Conservation (phyloP, 1,139 yeast species). For the Kluyveromyces sp. region DNA sequence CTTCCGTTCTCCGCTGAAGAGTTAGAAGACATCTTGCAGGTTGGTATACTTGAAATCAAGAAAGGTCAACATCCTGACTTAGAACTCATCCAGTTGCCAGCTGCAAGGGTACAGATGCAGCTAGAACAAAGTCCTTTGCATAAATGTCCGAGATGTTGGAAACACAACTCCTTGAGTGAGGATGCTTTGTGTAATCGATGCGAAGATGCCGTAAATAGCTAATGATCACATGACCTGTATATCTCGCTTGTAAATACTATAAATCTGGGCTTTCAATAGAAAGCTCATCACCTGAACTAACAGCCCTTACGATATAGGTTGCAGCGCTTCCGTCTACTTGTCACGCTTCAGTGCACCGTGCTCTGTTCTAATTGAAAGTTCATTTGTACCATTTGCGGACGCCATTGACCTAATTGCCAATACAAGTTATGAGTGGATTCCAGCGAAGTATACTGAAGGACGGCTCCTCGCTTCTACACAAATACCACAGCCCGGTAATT, state of each 20-base stretch:
- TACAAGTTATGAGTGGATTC: too few relatives aligned
- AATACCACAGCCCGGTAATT: neutral
- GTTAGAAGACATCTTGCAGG: constrained; percentile 55
- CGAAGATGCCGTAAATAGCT: constrained; percentile 35
- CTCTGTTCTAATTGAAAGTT: neutral
- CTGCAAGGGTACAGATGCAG: constrained; percentile 10
- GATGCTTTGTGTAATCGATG: constrained; percentile 65
- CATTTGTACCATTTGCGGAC: too few relatives aligned
- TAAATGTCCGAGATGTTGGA: constrained; percentile 96
- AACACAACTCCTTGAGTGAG: constrained; percentile 47
- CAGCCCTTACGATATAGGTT: too few relatives aligned
- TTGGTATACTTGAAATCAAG: constrained; percentile 43
- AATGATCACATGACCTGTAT: constrained; percentile 7
- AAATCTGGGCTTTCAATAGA: neutral
- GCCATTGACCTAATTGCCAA: too few relatives aligned
- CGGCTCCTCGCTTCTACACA: neutral
- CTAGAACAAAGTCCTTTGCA: constrained; percentile 16
- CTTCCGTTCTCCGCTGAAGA: constrained; percentile 27
- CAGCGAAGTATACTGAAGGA: neutral
- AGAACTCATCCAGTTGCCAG: constrained; percentile 7
- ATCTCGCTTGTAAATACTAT: neutral
- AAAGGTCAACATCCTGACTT: constrained; percentile 6
- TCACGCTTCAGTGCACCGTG: too few relatives aligned
- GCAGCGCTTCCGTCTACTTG: too few relatives aligned
- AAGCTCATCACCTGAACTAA: too few relatives aligned